These are phyloP conservation scores for Exophiala sideris DNA, from an alignment of 2,329 filamentous ascomycete genomes.

Conservation along the genomic window DNA sequence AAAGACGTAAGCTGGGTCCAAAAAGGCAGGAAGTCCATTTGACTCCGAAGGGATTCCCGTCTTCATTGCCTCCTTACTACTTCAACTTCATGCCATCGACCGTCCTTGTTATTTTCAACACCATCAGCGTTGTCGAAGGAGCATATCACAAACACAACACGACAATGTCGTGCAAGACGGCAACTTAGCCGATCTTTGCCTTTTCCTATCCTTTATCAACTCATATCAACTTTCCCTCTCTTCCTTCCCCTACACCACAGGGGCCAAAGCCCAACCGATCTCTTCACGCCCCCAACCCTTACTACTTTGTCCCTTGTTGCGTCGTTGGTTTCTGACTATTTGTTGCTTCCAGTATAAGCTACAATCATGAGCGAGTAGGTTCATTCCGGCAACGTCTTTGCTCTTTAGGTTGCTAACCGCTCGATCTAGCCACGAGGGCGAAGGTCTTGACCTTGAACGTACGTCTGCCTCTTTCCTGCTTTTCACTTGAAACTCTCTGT, in stretches of 20 bases:
- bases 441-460: conserved; percentile 22
- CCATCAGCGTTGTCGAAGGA: too few species aligned
- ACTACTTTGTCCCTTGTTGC: neutral
- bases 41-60: too few species aligned
- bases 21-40: too few species aligned
- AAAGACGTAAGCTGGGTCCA: too few species aligned
- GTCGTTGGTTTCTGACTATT: neutral
- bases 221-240: neutral
- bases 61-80: too few species aligned
- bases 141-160: too few species aligned
- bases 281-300: neutral
- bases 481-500: neutral
- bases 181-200: neutral
- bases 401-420: neutral
- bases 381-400: neutral
- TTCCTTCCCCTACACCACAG: neutral
- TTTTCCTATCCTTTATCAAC: neutral
- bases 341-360: neutral
- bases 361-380: conserved; percentile 27
- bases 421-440: conserved; percentile 20
- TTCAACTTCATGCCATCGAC: too few species aligned
- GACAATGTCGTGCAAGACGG: neutral
- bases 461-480: neutral
- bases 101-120: too few species aligned
- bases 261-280: neutral